phyloP scores from a whole-genome alignment of 2,329 filamentous ascomycete genomes.

The Talaromyces sp. region DNA sequence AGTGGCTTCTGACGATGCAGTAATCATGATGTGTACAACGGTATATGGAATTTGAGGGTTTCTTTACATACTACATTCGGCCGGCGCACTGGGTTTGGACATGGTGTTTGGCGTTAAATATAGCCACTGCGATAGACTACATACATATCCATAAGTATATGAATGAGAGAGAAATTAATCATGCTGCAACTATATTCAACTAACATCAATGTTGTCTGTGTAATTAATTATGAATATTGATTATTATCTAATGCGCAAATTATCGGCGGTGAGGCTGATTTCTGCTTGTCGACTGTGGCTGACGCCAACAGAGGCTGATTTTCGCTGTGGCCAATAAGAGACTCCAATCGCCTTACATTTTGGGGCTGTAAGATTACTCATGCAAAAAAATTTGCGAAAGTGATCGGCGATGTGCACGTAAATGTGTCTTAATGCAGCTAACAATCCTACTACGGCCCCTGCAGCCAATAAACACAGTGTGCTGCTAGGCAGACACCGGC shows the following conservation, averaged over 20 bases:
- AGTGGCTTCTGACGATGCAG: slow-evolving; percentile 28
- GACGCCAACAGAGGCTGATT: neutral
- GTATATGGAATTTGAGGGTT: neutral
- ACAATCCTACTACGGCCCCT: neutral
- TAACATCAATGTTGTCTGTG: neutral
- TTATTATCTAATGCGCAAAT: neutral
- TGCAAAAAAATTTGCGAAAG: no score
- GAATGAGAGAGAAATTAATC: neutral
- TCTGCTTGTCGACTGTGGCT: neutral
- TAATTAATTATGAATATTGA: no score
- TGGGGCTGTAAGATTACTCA: neutral
- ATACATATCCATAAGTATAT: neutral
- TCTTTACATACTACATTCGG: neutral
- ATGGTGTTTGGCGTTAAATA: neutral
- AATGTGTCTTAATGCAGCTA: neutral
- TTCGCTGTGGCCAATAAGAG: neutral
- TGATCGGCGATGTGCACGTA: neutral
- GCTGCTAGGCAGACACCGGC: neutral
- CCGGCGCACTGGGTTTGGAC: slow-evolving; percentile 8
- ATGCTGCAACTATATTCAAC: neutral
- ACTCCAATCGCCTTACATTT: neutral
- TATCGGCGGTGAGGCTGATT: neutral
- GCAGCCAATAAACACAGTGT: neutral
- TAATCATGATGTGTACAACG: slow-evolving; percentile 1
- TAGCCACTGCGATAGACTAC: neutral